phyloP scores from a whole-genome alignment of 768 basidiomycete species.

The Daedaleopsis nitida region DNA sequence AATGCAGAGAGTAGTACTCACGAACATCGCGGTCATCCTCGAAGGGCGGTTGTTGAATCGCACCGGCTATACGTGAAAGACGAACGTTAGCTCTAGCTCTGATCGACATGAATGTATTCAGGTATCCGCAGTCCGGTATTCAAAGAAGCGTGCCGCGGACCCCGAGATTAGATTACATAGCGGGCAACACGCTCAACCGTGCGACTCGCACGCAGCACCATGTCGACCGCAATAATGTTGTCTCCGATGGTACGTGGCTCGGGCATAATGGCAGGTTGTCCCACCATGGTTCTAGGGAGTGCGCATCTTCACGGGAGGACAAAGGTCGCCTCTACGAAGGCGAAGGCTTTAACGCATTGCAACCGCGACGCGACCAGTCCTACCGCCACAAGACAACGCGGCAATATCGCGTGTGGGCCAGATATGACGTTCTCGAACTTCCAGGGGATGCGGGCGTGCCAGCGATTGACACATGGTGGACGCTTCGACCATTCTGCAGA shows the following conservation, averaged over 20 bases:
- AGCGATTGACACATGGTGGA: neutral
- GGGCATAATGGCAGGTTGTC: too few species aligned
- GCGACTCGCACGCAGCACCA: too few species aligned
- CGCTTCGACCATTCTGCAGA: neutral
- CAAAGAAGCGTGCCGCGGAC: neutral
- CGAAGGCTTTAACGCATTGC: too few species aligned
- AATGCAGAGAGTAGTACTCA: conserved; percentile 40
- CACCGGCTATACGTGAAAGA: conserved; percentile 33
- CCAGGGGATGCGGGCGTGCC: neutral
- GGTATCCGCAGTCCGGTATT: neutral
- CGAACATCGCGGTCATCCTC: conserved; percentile 69
- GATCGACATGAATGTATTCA: neutral
- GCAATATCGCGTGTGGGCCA: neutral
- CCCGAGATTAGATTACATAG: too few species aligned
- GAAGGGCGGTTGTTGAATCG: conserved; percentile 46
- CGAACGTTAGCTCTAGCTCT: neutral
- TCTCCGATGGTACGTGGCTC: too few species aligned
- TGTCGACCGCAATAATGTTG: too few species aligned
- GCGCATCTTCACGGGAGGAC: too few species aligned
- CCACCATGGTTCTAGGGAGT: too few species aligned
- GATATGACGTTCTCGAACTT: neutral
- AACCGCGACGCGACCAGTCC: too few species aligned
- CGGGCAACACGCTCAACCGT: too few species aligned
- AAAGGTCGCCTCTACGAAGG: too few species aligned
- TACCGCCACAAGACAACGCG: too few species aligned